These are phyloP conservation scores for Penstemon eatonii DNA, from an alignment of 257 asterid genomes.

Conservation along the genomic window DNA sequence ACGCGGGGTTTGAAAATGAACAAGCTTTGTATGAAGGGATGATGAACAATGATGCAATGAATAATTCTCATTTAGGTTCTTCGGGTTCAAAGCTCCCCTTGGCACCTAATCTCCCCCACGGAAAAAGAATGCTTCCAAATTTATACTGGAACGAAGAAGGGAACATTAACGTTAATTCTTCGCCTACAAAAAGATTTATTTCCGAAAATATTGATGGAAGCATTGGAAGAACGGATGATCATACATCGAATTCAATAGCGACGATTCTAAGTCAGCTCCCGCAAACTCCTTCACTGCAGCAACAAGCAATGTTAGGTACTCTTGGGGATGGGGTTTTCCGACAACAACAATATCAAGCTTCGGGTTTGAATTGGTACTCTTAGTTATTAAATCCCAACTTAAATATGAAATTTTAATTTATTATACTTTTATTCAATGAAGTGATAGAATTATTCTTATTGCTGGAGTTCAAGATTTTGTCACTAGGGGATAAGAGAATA, in stretches of 20 bases:
- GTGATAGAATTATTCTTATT: constrained; percentile 5
- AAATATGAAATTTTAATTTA: background rate
- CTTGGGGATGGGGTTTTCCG: constrained; percentile 65
- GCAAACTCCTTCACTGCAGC: constrained; percentile 42
- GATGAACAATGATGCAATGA: constrained; percentile 34
- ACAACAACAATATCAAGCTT: constrained; percentile 33
- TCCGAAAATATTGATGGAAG: constrained; percentile 39
- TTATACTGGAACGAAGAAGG: constrained; percentile 53
- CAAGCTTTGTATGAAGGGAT: constrained; percentile 52
- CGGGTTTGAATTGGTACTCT: constrained; percentile 62
- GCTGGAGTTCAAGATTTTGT: constrained; percentile 30
- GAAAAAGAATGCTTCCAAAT: constrained; percentile 39
- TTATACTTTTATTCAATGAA: background rate
- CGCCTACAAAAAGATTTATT: constrained; percentile 53
- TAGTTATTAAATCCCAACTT: constrained; percentile 11
- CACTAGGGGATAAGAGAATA: constrained; percentile 5
- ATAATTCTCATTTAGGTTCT: constrained; percentile 29
- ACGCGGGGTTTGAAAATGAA: constrained; percentile 44
- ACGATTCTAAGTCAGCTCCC: constrained; percentile 60
- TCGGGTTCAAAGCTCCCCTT: constrained; percentile 33
- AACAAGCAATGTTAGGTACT: constrained; percentile 56
- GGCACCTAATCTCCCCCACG: constrained; percentile 28
- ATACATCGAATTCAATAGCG: constrained; percentile 40
- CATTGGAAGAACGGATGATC: constrained; percentile 29
- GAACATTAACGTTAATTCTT: constrained; percentile 31